Conservation (phyloP, 257 asterid genomes). For the Solanum peruvianum region DNA sequence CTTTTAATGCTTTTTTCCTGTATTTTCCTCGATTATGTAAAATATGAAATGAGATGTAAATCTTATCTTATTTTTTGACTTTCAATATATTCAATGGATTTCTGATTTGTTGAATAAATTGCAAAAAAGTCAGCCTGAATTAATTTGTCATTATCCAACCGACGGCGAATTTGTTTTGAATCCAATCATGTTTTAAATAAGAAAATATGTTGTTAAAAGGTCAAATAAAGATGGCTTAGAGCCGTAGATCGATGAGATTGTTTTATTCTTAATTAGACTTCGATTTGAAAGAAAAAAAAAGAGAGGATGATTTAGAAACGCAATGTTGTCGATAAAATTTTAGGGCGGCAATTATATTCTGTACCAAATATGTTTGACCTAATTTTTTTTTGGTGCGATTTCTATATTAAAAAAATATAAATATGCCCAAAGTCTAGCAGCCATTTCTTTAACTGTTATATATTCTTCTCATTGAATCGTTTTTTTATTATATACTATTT, state of each 20-base stretch:
- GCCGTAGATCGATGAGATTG: too few relatives aligned
- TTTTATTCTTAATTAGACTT: too few relatives aligned
- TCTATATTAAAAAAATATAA: not conserved
- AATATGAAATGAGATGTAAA: constrained; percentile 18
- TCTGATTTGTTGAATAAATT: not conserved
- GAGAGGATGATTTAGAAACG: too few relatives aligned
- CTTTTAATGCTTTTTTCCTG: constrained; percentile 1
- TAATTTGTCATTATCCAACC: not conserved
- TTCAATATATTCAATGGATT: not conserved
- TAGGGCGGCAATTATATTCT: not conserved
- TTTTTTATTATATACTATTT: not conserved
- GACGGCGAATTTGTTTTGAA: not conserved
- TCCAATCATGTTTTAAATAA: not conserved
- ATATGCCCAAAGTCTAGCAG: not conserved
- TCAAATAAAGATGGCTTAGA: too few relatives aligned
- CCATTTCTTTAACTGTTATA: not conserved
- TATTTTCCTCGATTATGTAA: constrained; percentile 8
- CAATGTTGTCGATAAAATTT: not conserved
- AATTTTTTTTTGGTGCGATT: not conserved
- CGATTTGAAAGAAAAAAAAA: too few relatives aligned
- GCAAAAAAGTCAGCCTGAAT: not conserved
- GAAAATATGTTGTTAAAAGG: not conserved
- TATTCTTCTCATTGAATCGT: not conserved
- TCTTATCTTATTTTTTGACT: constrained; percentile 12
- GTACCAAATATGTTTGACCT: not conserved